phyloP scores from a whole-genome alignment of 306 rosid genomes.

The Trichosanthes cucumerina region DNA sequence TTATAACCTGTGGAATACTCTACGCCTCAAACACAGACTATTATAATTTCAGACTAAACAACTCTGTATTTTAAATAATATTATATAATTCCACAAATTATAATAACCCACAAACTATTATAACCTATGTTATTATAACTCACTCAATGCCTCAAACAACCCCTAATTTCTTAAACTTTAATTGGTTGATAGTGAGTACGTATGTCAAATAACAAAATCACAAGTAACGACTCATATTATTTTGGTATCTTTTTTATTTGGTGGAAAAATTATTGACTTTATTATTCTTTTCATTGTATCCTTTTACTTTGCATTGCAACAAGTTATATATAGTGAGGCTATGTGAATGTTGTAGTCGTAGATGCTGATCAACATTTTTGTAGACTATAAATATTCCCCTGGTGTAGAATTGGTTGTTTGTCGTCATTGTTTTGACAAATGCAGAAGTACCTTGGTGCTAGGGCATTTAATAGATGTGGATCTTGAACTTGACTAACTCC shows the following conservation, averaged over 20 bases:
- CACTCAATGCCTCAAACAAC: too few relatives aligned
- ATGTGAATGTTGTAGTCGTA: not conserved
- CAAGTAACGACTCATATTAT: not conserved
- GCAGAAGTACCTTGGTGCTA: not conserved
- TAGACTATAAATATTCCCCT: not conserved
- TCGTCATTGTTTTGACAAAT: not conserved
- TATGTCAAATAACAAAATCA: not conserved
- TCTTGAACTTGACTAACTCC: not conserved
- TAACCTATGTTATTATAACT: too few relatives aligned
- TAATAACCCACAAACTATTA: too few relatives aligned
- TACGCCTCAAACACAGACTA: too few relatives aligned
- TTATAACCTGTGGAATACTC: too few relatives aligned
- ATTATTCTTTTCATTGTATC: not conserved
- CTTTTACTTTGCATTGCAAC: not conserved
- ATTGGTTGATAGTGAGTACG: not conserved
- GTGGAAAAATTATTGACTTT: not conserved
- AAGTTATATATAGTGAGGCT: not conserved
- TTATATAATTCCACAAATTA: too few relatives aligned
- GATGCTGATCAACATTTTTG: not conserved
- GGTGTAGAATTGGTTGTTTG: not conserved
- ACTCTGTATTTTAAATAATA: too few relatives aligned
- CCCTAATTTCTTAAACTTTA: not conserved
- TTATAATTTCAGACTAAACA: too few relatives aligned
- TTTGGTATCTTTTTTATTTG: not conserved
- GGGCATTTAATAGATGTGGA: not conserved